Conservation (phyloP, 2,329 filamentous ascomycete genomes). For the Clonostachys rosea region DNA sequence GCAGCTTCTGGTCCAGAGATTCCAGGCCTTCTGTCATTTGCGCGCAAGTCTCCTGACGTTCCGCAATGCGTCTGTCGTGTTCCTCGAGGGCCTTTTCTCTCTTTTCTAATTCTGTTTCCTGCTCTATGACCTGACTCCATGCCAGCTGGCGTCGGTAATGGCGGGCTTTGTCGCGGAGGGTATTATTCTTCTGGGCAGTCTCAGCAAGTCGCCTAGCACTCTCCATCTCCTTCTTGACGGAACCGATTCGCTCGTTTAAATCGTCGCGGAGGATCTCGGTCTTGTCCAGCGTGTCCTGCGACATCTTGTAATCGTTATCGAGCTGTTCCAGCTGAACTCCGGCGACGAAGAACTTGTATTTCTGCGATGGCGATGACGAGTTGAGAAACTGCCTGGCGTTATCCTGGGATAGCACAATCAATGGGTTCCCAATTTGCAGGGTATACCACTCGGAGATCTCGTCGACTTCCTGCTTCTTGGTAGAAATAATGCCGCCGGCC, state of each 20-base stretch:
- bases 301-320: slow-evolving; percentile 83
- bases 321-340: slow-evolving; percentile 91
- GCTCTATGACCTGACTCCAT: slow-evolving; percentile 83
- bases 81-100: slow-evolving; percentile 18
- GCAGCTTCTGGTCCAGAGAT: slow-evolving; percentile 37
- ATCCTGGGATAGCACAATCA: slow-evolving; percentile 94
- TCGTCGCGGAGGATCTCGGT: slow-evolving; percentile 35
- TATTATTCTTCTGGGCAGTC: slow-evolving; percentile 60
- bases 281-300: slow-evolving; percentile 73
- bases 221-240: slow-evolving; percentile 38
- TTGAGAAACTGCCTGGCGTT: slow-evolving; percentile 92
- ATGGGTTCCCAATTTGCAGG: slow-evolving; percentile 91
- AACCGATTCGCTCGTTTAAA: slow-evolving; percentile 21
- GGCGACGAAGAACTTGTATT: slow-evolving; percentile 95
- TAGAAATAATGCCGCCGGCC: slow-evolving; percentile 67
- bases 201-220: slow-evolving; percentile 62
- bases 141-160: slow-evolving; percentile 63
- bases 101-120: slow-evolving; percentile 52
- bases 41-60: slow-evolving; percentile 18
- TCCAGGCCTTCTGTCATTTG: slow-evolving; percentile 45
- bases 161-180: slow-evolving; percentile 56
- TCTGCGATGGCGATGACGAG: slow-evolving; percentile 72
- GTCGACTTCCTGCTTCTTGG: slow-evolving; percentile 81
- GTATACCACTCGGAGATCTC: slow-evolving; percentile 92
- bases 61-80: slow-evolving; percentile 14